A percentile compares a stretch with the other conserved stretches of the same genome.
Evolutionary conservation across 169 alveolate species (phyloP).

Genomic region (Eimeria falciformis): DNA sequence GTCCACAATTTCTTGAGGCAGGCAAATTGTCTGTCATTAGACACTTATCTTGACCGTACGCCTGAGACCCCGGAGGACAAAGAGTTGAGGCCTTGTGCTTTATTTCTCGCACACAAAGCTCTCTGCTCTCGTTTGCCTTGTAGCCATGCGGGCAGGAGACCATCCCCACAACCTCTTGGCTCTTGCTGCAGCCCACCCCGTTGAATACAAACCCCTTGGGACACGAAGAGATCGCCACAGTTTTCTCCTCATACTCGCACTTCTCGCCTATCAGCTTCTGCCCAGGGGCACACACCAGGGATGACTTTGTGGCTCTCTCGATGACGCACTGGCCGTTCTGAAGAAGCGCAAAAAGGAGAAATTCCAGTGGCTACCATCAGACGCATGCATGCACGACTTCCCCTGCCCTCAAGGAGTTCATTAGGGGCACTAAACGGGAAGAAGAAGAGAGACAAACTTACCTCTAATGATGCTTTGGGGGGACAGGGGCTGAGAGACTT

Average conservation of each 20-base stretch:
- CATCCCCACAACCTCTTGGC: constrained; percentile 23
- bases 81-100: constrained; percentile 29
- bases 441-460: too few species aligned
- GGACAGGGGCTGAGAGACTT: constrained; percentile 63
- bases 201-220: constrained; percentile 50
- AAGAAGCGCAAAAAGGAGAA: background rate
- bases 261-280: constrained; percentile 56
- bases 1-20: background rate
- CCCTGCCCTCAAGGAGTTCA: too few species aligned
- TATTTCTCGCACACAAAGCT: constrained; percentile 28
- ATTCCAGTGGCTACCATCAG: background rate
- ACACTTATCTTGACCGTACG: constrained; percentile 44
- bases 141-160: constrained; percentile 20
- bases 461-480: constrained; percentile 63
- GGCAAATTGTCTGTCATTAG: background rate
- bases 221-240: constrained; percentile 43
- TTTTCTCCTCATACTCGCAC: constrained; percentile 62
- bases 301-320: constrained; percentile 54
- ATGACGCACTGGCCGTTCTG: constrained; percentile 70
- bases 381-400: too few species aligned
- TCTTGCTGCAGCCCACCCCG: constrained; percentile 51
- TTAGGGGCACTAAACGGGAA: too few species aligned
- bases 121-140: background rate
- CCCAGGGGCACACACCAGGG: constrained; percentile 3
- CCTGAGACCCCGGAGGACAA: constrained; percentile 56